Evolutionary conservation across 2,329 filamentous ascomycete genomes (phyloP).

Genomic region (Pyrenophora graminea): DNA sequence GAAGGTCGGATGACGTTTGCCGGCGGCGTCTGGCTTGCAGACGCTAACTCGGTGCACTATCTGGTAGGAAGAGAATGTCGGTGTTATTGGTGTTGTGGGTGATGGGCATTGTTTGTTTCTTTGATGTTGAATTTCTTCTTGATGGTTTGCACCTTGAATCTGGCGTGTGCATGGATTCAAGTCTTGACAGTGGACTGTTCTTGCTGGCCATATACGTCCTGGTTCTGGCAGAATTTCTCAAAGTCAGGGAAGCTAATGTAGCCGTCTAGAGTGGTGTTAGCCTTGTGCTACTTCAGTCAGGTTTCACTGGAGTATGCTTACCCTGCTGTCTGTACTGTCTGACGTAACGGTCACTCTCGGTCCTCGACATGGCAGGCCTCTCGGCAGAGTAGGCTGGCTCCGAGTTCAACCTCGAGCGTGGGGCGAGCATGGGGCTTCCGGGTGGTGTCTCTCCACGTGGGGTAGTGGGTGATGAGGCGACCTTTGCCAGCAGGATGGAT

Average conservation of each 20-base stretch:
- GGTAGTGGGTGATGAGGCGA: constrained; percentile 49
- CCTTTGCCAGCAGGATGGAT: constrained; percentile 49
- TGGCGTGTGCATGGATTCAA: constrained; percentile 24
- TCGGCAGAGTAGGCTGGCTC: constrained; percentile 33
- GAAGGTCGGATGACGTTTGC: background rate
- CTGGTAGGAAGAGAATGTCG: constrained; percentile 3
- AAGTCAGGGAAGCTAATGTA: constrained; percentile 78
- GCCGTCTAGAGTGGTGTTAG: constrained; percentile 48
- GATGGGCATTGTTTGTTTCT: constrained; percentile 10
- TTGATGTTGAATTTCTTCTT: constrained; percentile 9
- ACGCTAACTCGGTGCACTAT: background rate
- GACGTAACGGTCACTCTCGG: constrained; percentile 46
- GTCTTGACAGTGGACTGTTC: constrained; percentile 39
- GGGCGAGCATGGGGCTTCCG: constrained; percentile 36
- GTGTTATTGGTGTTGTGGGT: constrained; percentile 9
- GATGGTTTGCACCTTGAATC: constrained; percentile 5
- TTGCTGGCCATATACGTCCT: constrained; percentile 38
- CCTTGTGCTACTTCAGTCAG: background rate
- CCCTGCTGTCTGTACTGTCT: constrained; percentile 44
- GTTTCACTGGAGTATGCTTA: constrained; percentile 26
- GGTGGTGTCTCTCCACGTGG: constrained; percentile 44
- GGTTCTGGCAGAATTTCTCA: constrained; percentile 62
- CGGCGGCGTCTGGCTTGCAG: background rate
- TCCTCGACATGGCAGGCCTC: constrained; percentile 42
- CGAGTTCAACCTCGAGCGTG: constrained; percentile 34